These are phyloP conservation scores for Protostelium mycophagum DNA, from an alignment of 78 protist species.

Conservation along the genomic window DNA sequence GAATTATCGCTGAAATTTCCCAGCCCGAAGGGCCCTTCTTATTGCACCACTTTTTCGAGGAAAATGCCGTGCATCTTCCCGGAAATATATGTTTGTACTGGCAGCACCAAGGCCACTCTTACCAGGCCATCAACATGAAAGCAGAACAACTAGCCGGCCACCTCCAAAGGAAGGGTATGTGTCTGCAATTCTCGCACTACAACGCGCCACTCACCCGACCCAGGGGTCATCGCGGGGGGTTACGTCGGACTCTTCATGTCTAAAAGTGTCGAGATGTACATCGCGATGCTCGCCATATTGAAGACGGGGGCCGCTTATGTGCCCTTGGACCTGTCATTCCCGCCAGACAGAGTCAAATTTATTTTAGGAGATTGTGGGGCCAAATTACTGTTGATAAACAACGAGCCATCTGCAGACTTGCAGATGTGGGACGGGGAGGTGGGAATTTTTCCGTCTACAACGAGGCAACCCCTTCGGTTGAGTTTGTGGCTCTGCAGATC, in stretches of 20 bases:
- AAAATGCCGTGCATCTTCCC: neutral
- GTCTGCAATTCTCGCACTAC: neutral
- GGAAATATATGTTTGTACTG: neutral
- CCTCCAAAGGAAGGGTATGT: neutral
- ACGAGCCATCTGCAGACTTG: neutral
- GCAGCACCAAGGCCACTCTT: neutral
- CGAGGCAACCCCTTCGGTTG: no score
- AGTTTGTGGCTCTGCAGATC: no score
- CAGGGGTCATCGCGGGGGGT: neutral
- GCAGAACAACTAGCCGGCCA: neutral
- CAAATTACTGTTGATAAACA: neutral
- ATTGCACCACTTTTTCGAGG: neutral
- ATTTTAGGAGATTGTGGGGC: neutral
- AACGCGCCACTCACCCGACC: neutral
- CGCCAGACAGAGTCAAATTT: neutral
- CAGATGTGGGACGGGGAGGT: neutral
- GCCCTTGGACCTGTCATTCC: neutral
- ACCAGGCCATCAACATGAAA: neutral
- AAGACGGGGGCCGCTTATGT: neutral
- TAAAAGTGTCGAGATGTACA: neutral
- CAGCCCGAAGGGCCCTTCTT: neutral
- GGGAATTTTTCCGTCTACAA: no score
- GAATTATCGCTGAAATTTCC: neutral
- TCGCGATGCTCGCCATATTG: neutral
- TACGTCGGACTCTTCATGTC: neutral